Evolutionary conservation across 345 rosid genomes (phyloP).

Genomic region (Citrus unshiu): DNA sequence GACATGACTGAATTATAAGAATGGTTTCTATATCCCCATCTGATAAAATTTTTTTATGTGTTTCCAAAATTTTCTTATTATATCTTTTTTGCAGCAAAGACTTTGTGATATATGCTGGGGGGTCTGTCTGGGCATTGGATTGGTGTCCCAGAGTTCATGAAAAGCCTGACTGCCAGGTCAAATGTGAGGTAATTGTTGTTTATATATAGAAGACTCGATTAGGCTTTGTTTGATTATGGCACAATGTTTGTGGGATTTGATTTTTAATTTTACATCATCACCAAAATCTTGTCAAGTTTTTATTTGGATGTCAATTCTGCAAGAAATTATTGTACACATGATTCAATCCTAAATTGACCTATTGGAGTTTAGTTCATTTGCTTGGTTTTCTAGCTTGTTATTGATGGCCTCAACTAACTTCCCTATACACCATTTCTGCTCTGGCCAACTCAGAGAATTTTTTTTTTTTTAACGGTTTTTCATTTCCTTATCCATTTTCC

Average conservation of each 20-base stretch:
- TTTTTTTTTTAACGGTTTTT: background rate
- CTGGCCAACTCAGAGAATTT: background rate
- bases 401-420: background rate
- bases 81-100: slow-evolving; percentile 62
- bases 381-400: background rate
- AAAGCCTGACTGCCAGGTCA: slow-evolving; percentile 40
- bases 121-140: slow-evolving; percentile 88
- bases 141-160: slow-evolving; percentile 78
- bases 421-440: background rate
- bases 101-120: slow-evolving; percentile 78
- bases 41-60: background rate
- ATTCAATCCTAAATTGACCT: background rate
- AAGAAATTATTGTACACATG: background rate
- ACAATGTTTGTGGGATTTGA: background rate
- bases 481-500: background rate
- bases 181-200: slow-evolving; percentile 56
- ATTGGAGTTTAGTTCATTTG: background rate
- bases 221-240: background rate
- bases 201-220: background rate
- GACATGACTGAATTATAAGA: background rate
- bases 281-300: background rate
- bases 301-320: background rate
- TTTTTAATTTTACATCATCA: background rate
- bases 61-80: background rate
- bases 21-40: background rate